Conservation (phyloP, 2,329 filamentous ascomycete species). For the Myriangium duriaei region DNA sequence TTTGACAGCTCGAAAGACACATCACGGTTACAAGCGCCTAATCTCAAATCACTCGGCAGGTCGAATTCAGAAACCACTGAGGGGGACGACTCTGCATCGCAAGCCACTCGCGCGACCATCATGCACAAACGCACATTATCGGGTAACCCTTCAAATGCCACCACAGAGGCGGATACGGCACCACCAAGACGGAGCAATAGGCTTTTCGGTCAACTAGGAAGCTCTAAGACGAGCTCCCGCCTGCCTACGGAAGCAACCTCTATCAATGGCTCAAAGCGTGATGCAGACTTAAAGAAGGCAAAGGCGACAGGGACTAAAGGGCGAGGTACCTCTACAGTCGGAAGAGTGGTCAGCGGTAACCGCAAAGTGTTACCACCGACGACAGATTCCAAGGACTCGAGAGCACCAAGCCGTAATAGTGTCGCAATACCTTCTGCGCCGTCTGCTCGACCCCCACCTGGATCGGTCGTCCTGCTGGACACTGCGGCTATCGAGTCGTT, state of each 20-base stretch:
- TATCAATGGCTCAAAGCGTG: slow-evolving; percentile 8
- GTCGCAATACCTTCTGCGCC: slow-evolving; percentile 23
- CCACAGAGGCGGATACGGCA: slow-evolving; percentile 25
- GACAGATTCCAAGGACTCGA: slow-evolving; percentile 45
- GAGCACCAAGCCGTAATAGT: slow-evolving; percentile 47
- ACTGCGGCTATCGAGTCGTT: slow-evolving; percentile 66
- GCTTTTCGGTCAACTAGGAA: slow-evolving; percentile 50
- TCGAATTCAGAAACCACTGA: slow-evolving; percentile 29
- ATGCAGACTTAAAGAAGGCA: slow-evolving; percentile 63
- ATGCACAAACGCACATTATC: slow-evolving; percentile 85
- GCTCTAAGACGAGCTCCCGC: slow-evolving; percentile 37
- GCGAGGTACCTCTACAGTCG: slow-evolving; percentile 58
- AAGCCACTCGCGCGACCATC: slow-evolving; percentile 12
- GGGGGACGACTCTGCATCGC: slow-evolving; percentile 17
- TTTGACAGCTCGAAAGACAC: slow-evolving; percentile 21
- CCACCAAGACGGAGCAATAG: slow-evolving; percentile 34
- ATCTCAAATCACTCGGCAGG: slow-evolving; percentile 24
- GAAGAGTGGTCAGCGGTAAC: slow-evolving; percentile 81
- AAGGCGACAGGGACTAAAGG: slow-evolving; percentile 61
- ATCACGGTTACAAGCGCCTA: slow-evolving; percentile 27
- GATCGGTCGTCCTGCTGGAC: slow-evolving; percentile 21
- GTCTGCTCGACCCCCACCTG: slow-evolving; percentile 16
- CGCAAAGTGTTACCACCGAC: slow-evolving; percentile 53
- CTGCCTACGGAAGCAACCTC: slow-evolving; percentile 5
- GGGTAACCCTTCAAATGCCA: slow-evolving; percentile 48